Conservation (phyloP, 441 rosid genomes). For the Brassica hybrid region DNA sequence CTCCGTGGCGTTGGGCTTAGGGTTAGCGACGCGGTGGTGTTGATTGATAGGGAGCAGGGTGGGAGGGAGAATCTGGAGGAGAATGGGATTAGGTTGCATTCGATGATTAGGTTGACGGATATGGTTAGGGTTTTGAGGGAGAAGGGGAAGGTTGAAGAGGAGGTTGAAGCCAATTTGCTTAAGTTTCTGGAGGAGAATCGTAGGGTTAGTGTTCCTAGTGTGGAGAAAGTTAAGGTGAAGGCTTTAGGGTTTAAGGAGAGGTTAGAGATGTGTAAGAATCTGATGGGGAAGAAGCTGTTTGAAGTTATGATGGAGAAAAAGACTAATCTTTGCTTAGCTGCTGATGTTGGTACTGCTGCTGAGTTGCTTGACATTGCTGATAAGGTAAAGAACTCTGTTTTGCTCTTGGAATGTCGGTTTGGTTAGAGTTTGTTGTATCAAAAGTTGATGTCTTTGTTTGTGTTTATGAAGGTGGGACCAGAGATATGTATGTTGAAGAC, state of each 20-base stretch:
- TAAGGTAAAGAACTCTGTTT: slow-evolving; percentile 49
- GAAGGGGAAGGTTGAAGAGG: slow-evolving; percentile 79
- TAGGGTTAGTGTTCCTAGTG: slow-evolving; percentile 66
- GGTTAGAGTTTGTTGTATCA: background rate
- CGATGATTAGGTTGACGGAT: slow-evolving; percentile 76
- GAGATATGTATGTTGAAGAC: slow-evolving; percentile 95
- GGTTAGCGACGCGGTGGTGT: slow-evolving; percentile 86
- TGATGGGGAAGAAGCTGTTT: slow-evolving; percentile 74
- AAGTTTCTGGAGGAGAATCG: slow-evolving; percentile 79
- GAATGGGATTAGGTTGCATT: slow-evolving; percentile 78
- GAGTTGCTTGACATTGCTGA: slow-evolving; percentile 88
- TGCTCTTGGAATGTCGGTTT: background rate
- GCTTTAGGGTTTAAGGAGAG: slow-evolving; percentile 68
- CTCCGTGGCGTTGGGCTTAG: slow-evolving; percentile 72
- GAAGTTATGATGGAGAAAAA: slow-evolving; percentile 85
- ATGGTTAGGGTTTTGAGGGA: slow-evolving; percentile 87
- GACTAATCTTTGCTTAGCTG: slow-evolving; percentile 89
- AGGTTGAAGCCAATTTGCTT: slow-evolving; percentile 57
- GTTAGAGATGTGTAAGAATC: slow-evolving; percentile 71
- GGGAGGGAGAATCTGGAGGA: slow-evolving; percentile 81
- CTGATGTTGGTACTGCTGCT: slow-evolving; percentile 87
- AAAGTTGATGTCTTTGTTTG: background rate
- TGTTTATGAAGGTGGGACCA: slow-evolving; percentile 77
- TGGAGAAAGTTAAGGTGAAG: slow-evolving; percentile 47
- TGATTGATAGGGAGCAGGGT: slow-evolving; percentile 92